Conservation (phyloP, 108 stramenopile species). For the Skeletonema menzelii region DNA sequence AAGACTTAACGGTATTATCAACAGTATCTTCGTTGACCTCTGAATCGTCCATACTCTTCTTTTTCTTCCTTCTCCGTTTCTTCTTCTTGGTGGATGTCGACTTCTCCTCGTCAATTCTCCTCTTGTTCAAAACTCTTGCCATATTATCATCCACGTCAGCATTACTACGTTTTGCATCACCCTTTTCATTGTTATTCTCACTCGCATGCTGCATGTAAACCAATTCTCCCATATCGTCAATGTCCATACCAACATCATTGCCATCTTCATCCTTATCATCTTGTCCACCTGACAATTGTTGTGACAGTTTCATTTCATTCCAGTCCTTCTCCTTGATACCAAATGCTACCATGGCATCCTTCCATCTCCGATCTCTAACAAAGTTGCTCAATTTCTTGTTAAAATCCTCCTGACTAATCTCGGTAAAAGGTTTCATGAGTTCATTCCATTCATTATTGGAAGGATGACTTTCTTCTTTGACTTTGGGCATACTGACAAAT, state of each 20-base stretch:
- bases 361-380: constrained; percentile 21
- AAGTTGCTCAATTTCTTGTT: constrained; percentile 7
- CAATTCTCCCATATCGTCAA: constrained; percentile 30
- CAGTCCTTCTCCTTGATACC: neutral
- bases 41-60: constrained; percentile 4
- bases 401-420: constrained; percentile 33
- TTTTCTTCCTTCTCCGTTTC: constrained; percentile 8
- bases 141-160: constrained; percentile 12
- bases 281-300: neutral
- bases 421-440: constrained; percentile 19
- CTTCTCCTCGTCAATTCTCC: neutral
- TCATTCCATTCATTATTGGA: no score
- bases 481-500: neutral
- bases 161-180: neutral
- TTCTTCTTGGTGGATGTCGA: neutral
- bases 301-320: neutral
- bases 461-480: no score
- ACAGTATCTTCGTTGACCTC: neutral
- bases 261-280: neutral
- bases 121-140: constrained; percentile 12
- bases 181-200: neutral
- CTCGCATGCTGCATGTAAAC: neutral
- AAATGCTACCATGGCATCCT: constrained; percentile 14
- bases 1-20: neutral
- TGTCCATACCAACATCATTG: constrained; percentile 21